Percentiles rank a stretch among this genome's conserved stretches.
Conservation (phyloP, 2,329 filamentous ascomycete species). For the Mariannaea elegans region DNA sequence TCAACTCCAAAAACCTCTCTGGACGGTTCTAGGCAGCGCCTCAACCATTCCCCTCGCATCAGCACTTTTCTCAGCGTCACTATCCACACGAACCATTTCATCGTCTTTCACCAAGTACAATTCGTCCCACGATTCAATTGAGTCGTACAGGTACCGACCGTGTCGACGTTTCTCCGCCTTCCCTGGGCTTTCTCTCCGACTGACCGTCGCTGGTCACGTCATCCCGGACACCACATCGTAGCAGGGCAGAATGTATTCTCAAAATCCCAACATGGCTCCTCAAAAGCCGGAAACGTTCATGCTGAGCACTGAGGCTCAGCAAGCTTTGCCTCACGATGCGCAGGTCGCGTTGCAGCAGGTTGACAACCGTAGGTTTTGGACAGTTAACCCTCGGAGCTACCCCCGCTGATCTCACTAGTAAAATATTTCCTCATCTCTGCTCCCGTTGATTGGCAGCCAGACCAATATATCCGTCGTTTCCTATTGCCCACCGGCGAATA, state of each 20-base stretch:
- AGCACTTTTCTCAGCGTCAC: constrained; percentile 12
- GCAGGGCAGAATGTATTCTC: constrained; percentile 73
- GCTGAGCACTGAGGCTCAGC: constrained; percentile 95
- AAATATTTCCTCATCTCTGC: constrained; percentile 99
- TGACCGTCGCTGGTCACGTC: constrained; percentile 40
- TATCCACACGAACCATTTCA: constrained; percentile 10
- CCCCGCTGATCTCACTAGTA: constrained; percentile 62
- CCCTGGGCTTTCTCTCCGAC: constrained; percentile 33
- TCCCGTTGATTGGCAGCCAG: constrained; percentile 95
- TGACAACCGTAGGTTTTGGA: constrained; percentile 80
- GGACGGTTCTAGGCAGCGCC: constrained; percentile 47
- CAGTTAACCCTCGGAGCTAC: constrained; percentile 1
- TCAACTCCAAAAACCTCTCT: constrained; percentile 36
- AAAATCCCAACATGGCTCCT: constrained; percentile 87
- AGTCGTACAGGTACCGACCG: constrained; percentile 22
- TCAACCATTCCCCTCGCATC: constrained; percentile 34
- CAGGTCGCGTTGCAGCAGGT: constrained; percentile 98
- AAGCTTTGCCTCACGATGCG: constrained; percentile 93
- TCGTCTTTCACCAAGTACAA: constrained; percentile 10
- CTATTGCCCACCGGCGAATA: constrained; percentile 97
- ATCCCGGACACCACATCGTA: constrained; percentile 32
- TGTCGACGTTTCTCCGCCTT: constrained; percentile 25
- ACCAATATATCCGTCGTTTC: constrained; percentile 96
- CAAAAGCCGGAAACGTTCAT: constrained; percentile 99
- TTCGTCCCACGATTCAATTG: constrained; percentile 24